phyloP scores from a whole-genome alignment of 2,329 filamentous ascomycete genomes.

The Purpureocillium lavendulum region DNA sequence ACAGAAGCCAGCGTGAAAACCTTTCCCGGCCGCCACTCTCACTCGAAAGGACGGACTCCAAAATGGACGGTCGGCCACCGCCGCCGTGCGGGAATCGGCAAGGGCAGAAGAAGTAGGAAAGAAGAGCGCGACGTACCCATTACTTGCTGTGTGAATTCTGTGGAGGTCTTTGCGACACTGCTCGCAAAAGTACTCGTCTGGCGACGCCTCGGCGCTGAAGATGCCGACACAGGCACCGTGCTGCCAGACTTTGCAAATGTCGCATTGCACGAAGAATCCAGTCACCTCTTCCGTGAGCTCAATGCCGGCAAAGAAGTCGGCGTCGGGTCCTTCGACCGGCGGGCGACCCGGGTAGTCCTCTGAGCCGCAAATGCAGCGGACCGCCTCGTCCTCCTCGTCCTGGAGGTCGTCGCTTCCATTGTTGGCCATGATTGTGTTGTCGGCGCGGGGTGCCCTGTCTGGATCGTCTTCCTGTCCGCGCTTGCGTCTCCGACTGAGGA shows the following conservation, averaged over 20 bases:
- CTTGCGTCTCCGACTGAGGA: constrained; percentile 70
- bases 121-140: constrained; percentile 59
- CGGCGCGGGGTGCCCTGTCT: constrained; percentile 26
- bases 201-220: constrained; percentile 84
- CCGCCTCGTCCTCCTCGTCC: constrained; percentile 80
- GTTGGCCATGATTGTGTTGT: constrained; percentile 35
- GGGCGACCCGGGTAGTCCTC: constrained; percentile 90
- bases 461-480: constrained; percentile 60
- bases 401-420: constrained; percentile 65
- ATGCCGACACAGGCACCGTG: constrained; percentile 97
- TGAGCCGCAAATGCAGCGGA: constrained; percentile 88
- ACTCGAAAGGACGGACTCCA: too few relatives aligned
- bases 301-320: constrained; percentile 49
- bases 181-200: constrained; percentile 97
- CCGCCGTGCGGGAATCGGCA: neutral
- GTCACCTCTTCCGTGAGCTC: constrained; percentile 76
- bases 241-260: constrained; percentile 97
- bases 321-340: constrained; percentile 50
- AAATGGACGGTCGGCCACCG: too few relatives aligned
- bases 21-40: too few relatives aligned
- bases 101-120: neutral
- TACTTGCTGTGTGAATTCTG: constrained; percentile 68
- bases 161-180: constrained; percentile 88
- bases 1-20: neutral
- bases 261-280: constrained; percentile 96